Evolutionary conservation across 306 rosid species (phyloP).

Genomic region (Hylodesmum podocarpum): DNA sequence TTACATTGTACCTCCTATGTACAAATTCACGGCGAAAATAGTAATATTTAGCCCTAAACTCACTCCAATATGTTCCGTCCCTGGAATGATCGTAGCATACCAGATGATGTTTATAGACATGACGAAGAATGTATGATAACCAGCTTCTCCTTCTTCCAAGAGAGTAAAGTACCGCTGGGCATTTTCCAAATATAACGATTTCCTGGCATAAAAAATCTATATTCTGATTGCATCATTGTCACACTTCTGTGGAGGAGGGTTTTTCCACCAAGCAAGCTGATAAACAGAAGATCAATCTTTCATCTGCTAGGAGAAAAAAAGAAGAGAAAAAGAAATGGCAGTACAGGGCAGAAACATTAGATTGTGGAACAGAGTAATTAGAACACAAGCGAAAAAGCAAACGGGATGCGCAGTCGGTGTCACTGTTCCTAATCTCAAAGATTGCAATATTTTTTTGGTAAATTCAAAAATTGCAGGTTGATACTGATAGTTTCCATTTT

Average conservation of each 20-base stretch:
- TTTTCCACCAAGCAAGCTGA: slow-evolving; percentile 1
- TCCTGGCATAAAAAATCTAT: neutral
- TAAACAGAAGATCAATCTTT: slow-evolving; percentile 7
- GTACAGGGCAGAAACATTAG: neutral
- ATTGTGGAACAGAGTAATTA: neutral
- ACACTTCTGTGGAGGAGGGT: neutral
- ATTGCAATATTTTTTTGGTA: neutral
- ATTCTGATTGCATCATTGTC: neutral
- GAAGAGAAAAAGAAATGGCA: neutral
- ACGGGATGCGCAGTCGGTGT: too few relatives aligned
- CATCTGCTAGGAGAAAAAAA: slow-evolving; percentile 13
- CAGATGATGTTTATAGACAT: slow-evolving; percentile 17
- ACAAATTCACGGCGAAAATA: slow-evolving; percentile 26
- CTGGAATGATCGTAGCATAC: neutral
- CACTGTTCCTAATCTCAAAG: neutral
- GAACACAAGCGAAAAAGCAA: neutral
- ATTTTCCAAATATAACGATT: neutral
- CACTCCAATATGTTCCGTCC: neutral
- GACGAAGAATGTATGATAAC: slow-evolving; percentile 2
- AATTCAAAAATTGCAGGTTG: neutral
- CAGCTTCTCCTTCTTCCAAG: slow-evolving; percentile 2
- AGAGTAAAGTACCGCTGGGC: neutral
- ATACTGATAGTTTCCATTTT: neutral
- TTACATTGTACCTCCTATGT: slow-evolving; percentile 7
- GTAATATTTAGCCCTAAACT: slow-evolving; percentile 18